phyloP scores from a whole-genome alignment of 208 protist genomes.

The Leishmania braziliensis region DNA sequence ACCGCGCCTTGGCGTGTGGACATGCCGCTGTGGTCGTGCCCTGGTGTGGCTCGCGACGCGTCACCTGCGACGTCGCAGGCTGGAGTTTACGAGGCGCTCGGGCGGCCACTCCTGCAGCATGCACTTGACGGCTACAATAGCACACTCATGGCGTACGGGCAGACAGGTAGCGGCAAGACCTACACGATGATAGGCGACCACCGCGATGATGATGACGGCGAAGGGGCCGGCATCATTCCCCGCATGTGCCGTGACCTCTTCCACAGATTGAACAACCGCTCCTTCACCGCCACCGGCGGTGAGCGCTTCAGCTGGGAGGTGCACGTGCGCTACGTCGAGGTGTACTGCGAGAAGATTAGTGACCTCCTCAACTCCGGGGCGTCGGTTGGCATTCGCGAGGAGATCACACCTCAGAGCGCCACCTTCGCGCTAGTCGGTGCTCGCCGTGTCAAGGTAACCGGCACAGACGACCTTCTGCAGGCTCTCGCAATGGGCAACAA shows the following conservation, averaged over 20 bases:
- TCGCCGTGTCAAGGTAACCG: conserved; percentile 44
- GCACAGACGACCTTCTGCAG: conserved; percentile 64
- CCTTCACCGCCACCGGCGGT: conserved; percentile 49
- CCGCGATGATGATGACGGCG: conserved; percentile 13
- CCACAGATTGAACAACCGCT: conserved; percentile 50
- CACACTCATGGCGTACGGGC: conserved; percentile 91
- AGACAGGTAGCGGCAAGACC: conserved; percentile 91
- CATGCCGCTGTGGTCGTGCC: conserved; percentile 72
- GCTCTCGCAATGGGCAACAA: conserved; percentile 71
- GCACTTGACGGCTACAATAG: conserved; percentile 90
- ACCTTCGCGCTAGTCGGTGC: conserved; percentile 70
- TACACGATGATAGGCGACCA: conserved; percentile 89
- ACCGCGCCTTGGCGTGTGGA: conserved; percentile 58
- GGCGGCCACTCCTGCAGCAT: conserved; percentile 88
- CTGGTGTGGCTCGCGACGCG: conserved; percentile 44
- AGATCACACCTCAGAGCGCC: conserved; percentile 59
- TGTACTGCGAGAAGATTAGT: conserved; percentile 91
- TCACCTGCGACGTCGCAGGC: conserved; percentile 60
- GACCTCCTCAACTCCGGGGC: conserved; percentile 81
- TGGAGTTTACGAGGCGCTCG: conserved; percentile 85
- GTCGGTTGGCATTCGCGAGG: conserved; percentile 64
- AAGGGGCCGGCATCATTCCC: conserved; percentile 80
- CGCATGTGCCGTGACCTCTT: conserved; percentile 85
- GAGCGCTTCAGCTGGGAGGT: conserved; percentile 79
- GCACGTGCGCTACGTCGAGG: conserved; percentile 85